Base-by-base conservation (phyloP, 1,284 basidiomycete species). In the Sanghuangporus baumii region DNA sequence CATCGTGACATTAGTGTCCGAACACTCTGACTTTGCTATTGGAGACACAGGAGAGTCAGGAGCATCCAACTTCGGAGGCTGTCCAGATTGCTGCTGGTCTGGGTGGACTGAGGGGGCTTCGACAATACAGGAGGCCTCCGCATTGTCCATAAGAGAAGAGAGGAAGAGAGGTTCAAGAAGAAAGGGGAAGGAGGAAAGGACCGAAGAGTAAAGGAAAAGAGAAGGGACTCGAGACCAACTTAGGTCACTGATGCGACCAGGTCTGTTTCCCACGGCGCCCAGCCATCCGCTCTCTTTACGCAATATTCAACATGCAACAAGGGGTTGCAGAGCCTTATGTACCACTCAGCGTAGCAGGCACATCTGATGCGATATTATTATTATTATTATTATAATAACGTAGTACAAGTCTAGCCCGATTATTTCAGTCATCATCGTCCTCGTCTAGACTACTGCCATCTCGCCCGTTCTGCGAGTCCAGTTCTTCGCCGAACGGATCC, bases 401-500 rank as follows among this genome's bases (percentile, higher is more conserved):
- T 16, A 46, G 2, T 46, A 16, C 12, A 12, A n/a, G 43, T 46
- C 43, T 18, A 46, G 8, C 43, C 43, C 43, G 52, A 54, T 36
- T 54, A 48, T 48, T 20, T 34, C 26, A 54, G 34, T 56, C 55
- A 23, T 64, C 62, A 48, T 64, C 52, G 57, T 67, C 66, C 20
- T 67, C 66, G 36, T 60, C 64, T 50, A 58, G 40, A 23, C 63
- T 41, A 23, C 63, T 41, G 26, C 36, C 37, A 31, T 68, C 67
- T 47, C 52, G 66, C 46, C 66, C 71, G 50, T 75, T 72, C 37
- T 67, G 71, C 63, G 71, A 76, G 11, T 70, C 68, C 34, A 86
- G 67, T 59, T 81, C 76, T 46, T 78, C 80, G 31, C 87, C 87
- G 70, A 92, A 92, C 1, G 87, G 88, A 76, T 92, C 88, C 0